Evolutionary conservation across 2,329 filamentous ascomycete species (phyloP), one percentile per base, ranked within the genome.

Genomic region (Zymoseptoria tritici): DNA sequence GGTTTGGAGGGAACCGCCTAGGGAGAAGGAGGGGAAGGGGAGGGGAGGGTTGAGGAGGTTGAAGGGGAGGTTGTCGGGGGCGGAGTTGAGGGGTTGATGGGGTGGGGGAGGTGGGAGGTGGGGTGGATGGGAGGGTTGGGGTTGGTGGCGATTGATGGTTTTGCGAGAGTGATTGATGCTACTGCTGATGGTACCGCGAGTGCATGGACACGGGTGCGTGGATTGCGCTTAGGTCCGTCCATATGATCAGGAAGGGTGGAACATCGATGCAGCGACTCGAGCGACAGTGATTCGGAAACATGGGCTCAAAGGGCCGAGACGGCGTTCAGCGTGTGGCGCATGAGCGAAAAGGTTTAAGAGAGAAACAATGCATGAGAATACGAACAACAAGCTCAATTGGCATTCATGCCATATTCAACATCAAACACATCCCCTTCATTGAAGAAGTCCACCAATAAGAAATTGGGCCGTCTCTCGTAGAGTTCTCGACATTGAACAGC

Each of bases 401-500:
- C 59, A 49, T 68, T 69, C 65, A 69, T 63, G 5, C 67, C 66
- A 57, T 65, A 61, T 57, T 69, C 67, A 20, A 71, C 66, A 42
- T 65, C 64, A 54, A 68, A 70, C 1, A 68, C 68, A 26, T 67
- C 54, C 8, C 69, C 68, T 53, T 69, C 67, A 49, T 65, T 65
- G 55, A 68, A 71, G 57, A 71, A 70, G 64, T 79, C 77, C 22
- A 77, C 69, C 29, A 80, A 67, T 16, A 79, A 68, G 24, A 75
- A 74, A 60, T 78, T 78, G 19, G 77, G 77, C 31, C 69, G 64
- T 24, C 73, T 70, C 5, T 67, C 67, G 66, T 78, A 76, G 21
- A 72, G 22, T 13, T 67, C 71, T 54, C 71, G 66, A 64, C 78
- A 80, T 46, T 73, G 59, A 13, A 66, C 68, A 2, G 73, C 72